A percentile compares a stretch with the other conserved stretches of the same genome.
Conservation (phyloP, 169 alveolate species). For the Perkinsus chesapeaki region DNA sequence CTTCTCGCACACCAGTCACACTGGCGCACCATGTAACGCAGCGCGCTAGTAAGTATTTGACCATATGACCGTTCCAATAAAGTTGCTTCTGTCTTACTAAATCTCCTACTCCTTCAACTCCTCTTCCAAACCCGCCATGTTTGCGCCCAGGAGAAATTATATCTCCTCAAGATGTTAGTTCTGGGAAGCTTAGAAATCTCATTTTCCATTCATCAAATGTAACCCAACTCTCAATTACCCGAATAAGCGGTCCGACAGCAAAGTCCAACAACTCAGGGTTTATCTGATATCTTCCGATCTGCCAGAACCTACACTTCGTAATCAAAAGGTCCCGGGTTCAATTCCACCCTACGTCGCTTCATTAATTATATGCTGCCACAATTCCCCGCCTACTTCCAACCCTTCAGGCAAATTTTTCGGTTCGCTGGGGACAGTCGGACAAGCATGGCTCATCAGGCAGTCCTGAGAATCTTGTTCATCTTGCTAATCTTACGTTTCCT, state of each 20-base stretch:
- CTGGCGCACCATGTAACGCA: too few relatives aligned
- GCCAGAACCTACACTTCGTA: background rate
- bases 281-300: background rate
- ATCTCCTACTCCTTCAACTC: too few relatives aligned
- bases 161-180: too few relatives aligned
- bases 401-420: background rate
- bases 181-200: too few relatives aligned
- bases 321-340: background rate
- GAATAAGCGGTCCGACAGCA: background rate
- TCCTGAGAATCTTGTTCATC: background rate
- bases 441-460: background rate
- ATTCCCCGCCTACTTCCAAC: background rate
- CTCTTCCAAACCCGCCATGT: too few relatives aligned
- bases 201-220: too few relatives aligned
- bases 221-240: too few relatives aligned
- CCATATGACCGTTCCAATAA: too few relatives aligned
- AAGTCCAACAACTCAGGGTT: background rate
- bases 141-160: too few relatives aligned
- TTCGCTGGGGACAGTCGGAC: background rate
- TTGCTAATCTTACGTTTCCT: background rate
- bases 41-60: too few relatives aligned
- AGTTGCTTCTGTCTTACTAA: too few relatives aligned
- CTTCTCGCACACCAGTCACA: too few relatives aligned
- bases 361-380: background rate
- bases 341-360: background rate